phyloP scores from a whole-genome alignment of 192 early-diverging fungal species.

The Cladochytrium replicatum region DNA sequence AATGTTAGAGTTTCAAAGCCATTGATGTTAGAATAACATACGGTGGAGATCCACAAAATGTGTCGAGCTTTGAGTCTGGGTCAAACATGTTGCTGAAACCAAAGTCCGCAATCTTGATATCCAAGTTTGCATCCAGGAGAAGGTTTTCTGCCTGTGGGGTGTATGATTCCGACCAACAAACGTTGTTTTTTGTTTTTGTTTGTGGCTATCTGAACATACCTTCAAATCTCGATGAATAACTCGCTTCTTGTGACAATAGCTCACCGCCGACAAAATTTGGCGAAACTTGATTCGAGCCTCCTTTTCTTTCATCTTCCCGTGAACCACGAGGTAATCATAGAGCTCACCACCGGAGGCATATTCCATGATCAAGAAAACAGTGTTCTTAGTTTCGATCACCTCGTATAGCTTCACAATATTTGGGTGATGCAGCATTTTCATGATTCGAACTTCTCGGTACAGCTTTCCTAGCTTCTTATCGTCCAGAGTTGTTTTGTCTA shows the following conservation, averaged over 20 bases:
- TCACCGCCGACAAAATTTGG: slow-evolving; percentile 50
- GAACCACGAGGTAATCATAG: slow-evolving; percentile 87
- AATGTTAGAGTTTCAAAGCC: neutral
- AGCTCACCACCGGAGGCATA: slow-evolving; percentile 87
- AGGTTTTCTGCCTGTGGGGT: slow-evolving; percentile 46
- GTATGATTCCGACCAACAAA: slow-evolving; percentile 1
- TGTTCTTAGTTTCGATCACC: slow-evolving; percentile 80
- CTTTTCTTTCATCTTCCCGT: slow-evolving; percentile 65
- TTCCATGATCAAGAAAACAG: slow-evolving; percentile 94
- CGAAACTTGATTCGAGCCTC: slow-evolving; percentile 50
- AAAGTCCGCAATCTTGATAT: slow-evolving; percentile 57
- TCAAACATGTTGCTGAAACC: slow-evolving; percentile 52
- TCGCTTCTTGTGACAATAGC: slow-evolving; percentile 53
- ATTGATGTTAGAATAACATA: slow-evolving; percentile 11
- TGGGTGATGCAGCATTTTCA: slow-evolving; percentile 70
- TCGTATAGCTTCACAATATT: slow-evolving; percentile 79
- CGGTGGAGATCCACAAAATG: slow-evolving; percentile 58
- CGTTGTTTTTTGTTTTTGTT: slow-evolving; percentile 10
- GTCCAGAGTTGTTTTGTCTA: slow-evolving; percentile 51
- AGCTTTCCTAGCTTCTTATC: slow-evolving; percentile 52
- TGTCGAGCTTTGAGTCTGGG: slow-evolving; percentile 49
- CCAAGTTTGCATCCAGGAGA: slow-evolving; percentile 44
- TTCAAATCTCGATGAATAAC: slow-evolving; percentile 55
- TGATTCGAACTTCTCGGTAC: slow-evolving; percentile 56
- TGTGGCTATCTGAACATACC: slow-evolving; percentile 23